phyloP scores from a whole-genome alignment of 345 rosid genomes.

The Arabidopsis suecica region DNA sequence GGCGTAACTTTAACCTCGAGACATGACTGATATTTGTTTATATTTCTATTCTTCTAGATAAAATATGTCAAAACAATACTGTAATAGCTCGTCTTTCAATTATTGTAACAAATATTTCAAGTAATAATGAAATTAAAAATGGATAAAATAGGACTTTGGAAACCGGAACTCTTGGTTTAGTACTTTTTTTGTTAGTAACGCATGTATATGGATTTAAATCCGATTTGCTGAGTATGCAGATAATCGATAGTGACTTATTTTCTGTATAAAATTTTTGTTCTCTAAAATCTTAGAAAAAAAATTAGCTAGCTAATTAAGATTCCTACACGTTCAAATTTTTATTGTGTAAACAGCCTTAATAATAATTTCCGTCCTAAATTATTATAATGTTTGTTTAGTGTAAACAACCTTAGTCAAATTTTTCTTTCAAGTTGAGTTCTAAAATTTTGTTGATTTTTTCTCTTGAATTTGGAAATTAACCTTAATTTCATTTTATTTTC shows the following conservation, averaged over 20 bases:
- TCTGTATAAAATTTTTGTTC: no score
- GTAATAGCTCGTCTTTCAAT: constrained; percentile 11
- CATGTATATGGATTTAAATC: background rate
- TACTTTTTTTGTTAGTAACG: background rate
- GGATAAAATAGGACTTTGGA: background rate
- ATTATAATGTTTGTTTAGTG: no score
- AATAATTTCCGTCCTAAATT: no score
- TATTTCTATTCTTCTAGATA: background rate
- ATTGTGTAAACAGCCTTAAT: no score
- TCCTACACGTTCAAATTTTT: no score
- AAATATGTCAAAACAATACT: constrained; percentile 1
- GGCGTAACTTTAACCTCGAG: constrained; percentile 32
- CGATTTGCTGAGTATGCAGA: background rate
- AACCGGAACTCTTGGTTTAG: background rate
- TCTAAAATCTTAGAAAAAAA: no score
- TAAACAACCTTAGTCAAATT: background rate
- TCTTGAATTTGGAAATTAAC: background rate
- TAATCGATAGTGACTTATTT: no score
- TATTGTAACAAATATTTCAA: constrained; percentile 10
- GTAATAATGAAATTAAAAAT: constrained; percentile 1
- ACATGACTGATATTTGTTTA: constrained; percentile 36
- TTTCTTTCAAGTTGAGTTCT: background rate
- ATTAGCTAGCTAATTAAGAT: no score
- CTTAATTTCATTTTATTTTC: background rate
- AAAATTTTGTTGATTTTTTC: background rate